Conservation (phyloP, 495 filamentous ascomycete species). For the Aspergillus baeticus region DNA sequence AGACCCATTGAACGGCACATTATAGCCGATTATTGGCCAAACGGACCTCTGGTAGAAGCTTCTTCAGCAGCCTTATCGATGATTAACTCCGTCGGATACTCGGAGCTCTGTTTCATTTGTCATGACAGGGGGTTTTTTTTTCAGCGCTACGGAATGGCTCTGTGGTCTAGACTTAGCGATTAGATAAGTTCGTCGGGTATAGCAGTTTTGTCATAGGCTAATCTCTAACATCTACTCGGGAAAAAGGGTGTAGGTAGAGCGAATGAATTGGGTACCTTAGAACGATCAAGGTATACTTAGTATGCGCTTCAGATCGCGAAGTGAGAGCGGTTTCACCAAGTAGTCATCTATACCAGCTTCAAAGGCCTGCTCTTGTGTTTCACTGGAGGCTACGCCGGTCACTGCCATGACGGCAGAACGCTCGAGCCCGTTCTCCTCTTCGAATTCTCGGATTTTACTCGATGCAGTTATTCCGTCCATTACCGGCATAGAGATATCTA, state of each 20-base stretch:
- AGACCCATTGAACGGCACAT: background rate
- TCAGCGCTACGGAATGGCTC: too few species aligned
- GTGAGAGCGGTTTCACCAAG: conserved; percentile 48
- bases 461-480: conserved; percentile 63
- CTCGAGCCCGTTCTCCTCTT: conserved; percentile 27
- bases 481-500: conserved; percentile 64
- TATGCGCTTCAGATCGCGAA: conserved; percentile 38
- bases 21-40: background rate
- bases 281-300: conserved; percentile 29
- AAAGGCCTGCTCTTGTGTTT: conserved; percentile 41
- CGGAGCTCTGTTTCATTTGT: too few species aligned
- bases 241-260: too few species aligned
- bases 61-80: too few species aligned
- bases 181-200: too few species aligned
- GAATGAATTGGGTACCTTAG: too few species aligned
- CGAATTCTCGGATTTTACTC: conserved; percentile 52
- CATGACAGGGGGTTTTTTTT: too few species aligned
- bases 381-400: conserved; percentile 44
- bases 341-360: conserved; percentile 48
- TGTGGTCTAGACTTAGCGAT: too few species aligned
- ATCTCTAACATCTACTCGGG: too few species aligned
- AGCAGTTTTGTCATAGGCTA: too few species aligned
- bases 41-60: too few species aligned
- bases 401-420: conserved; percentile 46
- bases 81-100: too few species aligned